Base-by-base conservation (phyloP, 2,329 filamentous ascomycete genomes). In the Claviceps maximensis region DNA sequence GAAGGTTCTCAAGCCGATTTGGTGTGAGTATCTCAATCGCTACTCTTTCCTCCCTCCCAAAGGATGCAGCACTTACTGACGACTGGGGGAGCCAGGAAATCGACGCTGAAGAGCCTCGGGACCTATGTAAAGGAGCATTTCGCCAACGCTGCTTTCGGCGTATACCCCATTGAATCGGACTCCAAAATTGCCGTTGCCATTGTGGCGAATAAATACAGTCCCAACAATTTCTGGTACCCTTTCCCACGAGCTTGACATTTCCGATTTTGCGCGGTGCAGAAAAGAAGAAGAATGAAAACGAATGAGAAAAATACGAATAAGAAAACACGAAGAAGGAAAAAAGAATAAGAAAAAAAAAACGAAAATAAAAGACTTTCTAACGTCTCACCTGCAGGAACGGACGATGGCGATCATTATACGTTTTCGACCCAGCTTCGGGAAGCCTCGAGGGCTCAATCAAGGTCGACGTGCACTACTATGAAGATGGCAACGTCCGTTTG, bases 391-490 rank as follows among this genome's bases (percentile, higher is more conserved):
- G 10, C 58, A 89, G 86, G 88, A 97, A 96, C 71, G 93, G 93
- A 57, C 89, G 93, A 57, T 98, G 93, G 88, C 87, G 93, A 63
- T 90, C 88, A 48, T 77, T 86, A 51, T 97, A 97, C 74, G 78
- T 86, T 62, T 86, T 86, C 69, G 78, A 84, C 57, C 83, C 89
- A 4, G 73, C 82, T n/a, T 79, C 79, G 1, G 76, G 76, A 58
- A 75, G 75, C 48, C 73, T 97, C 45, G 82, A 83, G 40, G 93
- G 93, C 61, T 82, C 77, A 55, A 83, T 97, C 69, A 89, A 91
- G 68, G 87, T 96, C 52, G 90, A 97, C 61, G 91, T 98, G 50
- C 93, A 98, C 76, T 98, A 98, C 77, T 98, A 98, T 74, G 93
- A 98, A 72, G 94, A 98, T 66, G 93, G 93, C 57, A 98, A 98